Evolutionary conservation across 139 green algal species (phyloP).

Genomic region (Chlamydomonas schloesseri): DNA sequence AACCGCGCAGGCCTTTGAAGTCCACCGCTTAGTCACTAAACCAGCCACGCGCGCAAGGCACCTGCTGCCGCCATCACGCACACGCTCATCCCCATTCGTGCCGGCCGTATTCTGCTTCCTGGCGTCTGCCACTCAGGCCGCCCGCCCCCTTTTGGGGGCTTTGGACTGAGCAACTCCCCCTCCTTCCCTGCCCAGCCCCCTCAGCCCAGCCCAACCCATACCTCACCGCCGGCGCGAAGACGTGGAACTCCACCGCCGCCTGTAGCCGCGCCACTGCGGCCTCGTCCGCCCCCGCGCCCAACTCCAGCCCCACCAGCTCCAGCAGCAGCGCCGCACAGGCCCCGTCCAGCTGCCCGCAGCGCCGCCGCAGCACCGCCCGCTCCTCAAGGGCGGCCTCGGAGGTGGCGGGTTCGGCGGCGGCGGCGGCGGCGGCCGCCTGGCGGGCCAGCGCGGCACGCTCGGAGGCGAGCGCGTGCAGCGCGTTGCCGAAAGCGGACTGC

Average conservation of each 20-base stretch:
- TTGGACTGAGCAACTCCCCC: too few relatives aligned
- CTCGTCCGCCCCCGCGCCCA: conserved; percentile 73
- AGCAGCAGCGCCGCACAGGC: conserved; percentile 52
- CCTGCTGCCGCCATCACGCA: too few relatives aligned
- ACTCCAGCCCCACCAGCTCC: conserved; percentile 53
- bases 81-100: too few relatives aligned
- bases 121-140: too few relatives aligned
- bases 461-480: conserved; percentile 55
- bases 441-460: conserved; percentile 13
- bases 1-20: too few relatives aligned
- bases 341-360: conserved; percentile 47
- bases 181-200: too few relatives aligned
- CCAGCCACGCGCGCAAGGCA: too few relatives aligned
- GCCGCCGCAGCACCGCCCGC: background rate
- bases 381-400: too few relatives aligned
- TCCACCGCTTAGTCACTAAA: too few relatives aligned
- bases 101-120: too few relatives aligned
- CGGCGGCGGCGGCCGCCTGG: conserved; percentile 7
- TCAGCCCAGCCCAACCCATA: background rate
- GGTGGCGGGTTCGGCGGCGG: background rate
- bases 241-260: conserved; percentile 80
- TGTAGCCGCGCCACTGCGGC: conserved; percentile 68
- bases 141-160: too few relatives aligned
- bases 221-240: conserved; percentile 63
- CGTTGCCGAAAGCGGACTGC: conserved; percentile 38